A percentile compares a stretch with the other conserved stretches of the same genome.
These are phyloP conservation scores for Aspergillus proliferans DNA, from an alignment of 2,329 filamentous ascomycete genomes.

Conservation along the genomic window DNA sequence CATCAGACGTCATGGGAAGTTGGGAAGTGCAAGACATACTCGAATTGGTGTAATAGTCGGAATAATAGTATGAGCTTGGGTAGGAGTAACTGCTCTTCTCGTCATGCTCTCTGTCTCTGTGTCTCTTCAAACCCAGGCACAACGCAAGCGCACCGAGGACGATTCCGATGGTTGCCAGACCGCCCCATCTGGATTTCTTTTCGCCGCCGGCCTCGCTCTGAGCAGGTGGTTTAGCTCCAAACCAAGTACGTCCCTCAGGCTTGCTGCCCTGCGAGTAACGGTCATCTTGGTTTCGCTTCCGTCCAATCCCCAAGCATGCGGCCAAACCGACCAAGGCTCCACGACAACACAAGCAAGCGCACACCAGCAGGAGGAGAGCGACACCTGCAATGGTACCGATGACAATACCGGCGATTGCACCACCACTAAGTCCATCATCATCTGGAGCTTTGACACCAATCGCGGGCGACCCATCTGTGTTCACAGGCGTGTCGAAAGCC, in stretches of 20 bases:
- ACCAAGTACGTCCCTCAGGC: conserved; percentile 34
- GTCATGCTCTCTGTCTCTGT: conserved; percentile 25
- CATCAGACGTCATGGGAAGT: not conserved
- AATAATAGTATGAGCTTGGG: conserved; percentile 37
- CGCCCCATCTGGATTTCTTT: conserved; percentile 35
- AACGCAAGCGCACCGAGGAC: conserved; percentile 40
- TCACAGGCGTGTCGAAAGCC: conserved; percentile 40
- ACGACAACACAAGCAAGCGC: conserved; percentile 39
- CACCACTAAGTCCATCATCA: conserved; percentile 40
- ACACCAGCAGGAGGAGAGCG: conserved; percentile 40
- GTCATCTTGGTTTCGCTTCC: conserved; percentile 34
- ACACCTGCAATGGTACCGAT: conserved; percentile 44
- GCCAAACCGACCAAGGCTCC: conserved; percentile 35
- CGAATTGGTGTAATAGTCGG: conserved; percentile 35
- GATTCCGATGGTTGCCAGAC: conserved; percentile 36
- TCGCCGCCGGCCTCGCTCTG: conserved; percentile 24
- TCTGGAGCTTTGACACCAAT: conserved; percentile 25
- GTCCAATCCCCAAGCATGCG: conserved; percentile 29
- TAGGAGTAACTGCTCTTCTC: conserved; percentile 35
- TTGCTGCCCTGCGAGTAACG: conserved; percentile 27
- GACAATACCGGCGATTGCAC: conserved; percentile 48
- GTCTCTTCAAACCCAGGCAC: conserved; percentile 41
- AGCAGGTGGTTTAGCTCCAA: conserved; percentile 32
- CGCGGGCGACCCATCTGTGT: conserved; percentile 35
- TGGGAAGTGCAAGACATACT: conserved; percentile 27